Conservation (phyloP, 495 filamentous ascomycete species). For the Tuber borchii region DNA sequence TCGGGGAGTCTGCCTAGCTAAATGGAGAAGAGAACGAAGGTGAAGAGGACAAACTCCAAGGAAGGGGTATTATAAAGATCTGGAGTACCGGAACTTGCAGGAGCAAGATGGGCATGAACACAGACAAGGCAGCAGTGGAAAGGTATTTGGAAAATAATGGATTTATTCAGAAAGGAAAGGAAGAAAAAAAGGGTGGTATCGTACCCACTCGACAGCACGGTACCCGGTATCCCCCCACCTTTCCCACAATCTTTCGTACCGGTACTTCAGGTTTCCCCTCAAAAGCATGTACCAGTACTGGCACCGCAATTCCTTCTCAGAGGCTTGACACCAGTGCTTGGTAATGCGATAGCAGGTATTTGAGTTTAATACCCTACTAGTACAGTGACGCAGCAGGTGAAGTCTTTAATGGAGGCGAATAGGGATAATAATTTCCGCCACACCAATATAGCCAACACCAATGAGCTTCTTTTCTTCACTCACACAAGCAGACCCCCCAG, state of each 20-base stretch:
- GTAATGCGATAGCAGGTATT: neutral
- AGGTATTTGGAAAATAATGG: neutral
- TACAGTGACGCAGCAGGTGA: neutral
- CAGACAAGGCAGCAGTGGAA: neutral
- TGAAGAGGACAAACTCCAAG: neutral
- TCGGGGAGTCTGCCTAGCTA: slow-evolving; percentile 3
- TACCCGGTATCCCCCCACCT: neutral
- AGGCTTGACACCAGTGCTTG: neutral
- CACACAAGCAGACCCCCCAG: neutral
- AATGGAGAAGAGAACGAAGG: neutral
- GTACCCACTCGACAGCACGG: neutral
- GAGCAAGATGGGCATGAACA: neutral
- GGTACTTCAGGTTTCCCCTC: neutral
- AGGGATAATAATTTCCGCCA: neutral
- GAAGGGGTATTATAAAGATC: neutral
- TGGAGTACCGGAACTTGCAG: neutral
- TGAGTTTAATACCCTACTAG: too few species aligned
- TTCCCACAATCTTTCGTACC: neutral
- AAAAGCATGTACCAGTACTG: neutral
- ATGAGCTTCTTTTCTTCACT: neutral
- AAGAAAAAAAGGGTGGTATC: neutral
- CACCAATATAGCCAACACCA: neutral
- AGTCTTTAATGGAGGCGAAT: neutral
- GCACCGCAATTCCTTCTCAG: neutral
- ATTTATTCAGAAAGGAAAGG: neutral